A percentile compares a stretch with the other conserved stretches of the same genome.
Evolutionary conservation across 1,139 yeast species (phyloP).

Genomic region (Kodamaea anthophila): DNA sequence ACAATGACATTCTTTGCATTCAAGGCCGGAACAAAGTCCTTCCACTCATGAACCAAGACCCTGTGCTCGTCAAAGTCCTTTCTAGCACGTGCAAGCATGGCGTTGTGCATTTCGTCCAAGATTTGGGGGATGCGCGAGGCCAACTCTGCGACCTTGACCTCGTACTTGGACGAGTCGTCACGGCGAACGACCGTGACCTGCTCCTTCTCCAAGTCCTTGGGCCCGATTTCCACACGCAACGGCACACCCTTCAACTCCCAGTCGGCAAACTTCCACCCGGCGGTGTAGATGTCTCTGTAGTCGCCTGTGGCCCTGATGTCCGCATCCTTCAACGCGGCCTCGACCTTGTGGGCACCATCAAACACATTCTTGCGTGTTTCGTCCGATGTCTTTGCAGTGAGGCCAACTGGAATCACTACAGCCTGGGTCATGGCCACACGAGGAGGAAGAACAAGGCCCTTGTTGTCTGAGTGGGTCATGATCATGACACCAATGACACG

Average conservation of each 20-base stretch:
- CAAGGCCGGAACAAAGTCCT: slow-evolving; percentile 88
- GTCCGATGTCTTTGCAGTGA: slow-evolving; percentile 77
- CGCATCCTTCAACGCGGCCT: slow-evolving; percentile 46
- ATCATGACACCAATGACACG: slow-evolving; percentile 99
- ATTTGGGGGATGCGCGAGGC: slow-evolving; percentile 66
- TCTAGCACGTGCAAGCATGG: slow-evolving; percentile 73
- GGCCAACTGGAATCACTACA: slow-evolving; percentile 91
- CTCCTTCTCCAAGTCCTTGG: slow-evolving; percentile 78
- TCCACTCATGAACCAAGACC: slow-evolving; percentile 75
- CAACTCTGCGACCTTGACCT: slow-evolving; percentile 59
- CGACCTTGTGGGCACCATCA: slow-evolving; percentile 65
- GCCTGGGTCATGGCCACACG: slow-evolving; percentile 90
- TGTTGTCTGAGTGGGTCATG: slow-evolving; percentile 97
- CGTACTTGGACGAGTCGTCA: slow-evolving; percentile 73
- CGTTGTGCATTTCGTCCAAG: slow-evolving; percentile 74
- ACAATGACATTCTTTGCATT: slow-evolving; percentile 86
- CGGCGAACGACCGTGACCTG: slow-evolving; percentile 90
- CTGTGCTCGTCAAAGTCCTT: slow-evolving; percentile 77
- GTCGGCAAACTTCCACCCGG: slow-evolving; percentile 98
- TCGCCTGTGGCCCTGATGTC: slow-evolving; percentile 79
- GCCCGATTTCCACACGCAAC: slow-evolving; percentile 90
- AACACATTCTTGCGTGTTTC: slow-evolving; percentile 67
- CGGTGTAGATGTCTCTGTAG: slow-evolving; percentile 88
- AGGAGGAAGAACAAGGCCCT: slow-evolving; percentile 97
- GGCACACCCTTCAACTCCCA: slow-evolving; percentile 97